Base-by-base conservation (phyloP, 345 rosid species). In the Pseudoturritis turrita region DNA sequence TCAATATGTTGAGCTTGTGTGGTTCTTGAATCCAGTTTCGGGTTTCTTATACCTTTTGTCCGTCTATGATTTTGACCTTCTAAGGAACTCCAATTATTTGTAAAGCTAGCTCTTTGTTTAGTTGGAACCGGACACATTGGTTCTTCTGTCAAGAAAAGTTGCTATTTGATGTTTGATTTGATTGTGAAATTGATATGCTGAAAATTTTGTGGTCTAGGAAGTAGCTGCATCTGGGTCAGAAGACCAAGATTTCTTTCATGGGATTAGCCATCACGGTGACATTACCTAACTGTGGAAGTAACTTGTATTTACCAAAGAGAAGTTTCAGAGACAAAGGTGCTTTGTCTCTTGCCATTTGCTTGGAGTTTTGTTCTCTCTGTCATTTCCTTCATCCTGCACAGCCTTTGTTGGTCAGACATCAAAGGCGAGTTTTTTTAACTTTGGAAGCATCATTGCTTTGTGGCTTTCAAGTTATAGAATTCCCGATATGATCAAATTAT, bases 181-280 rank as follows among this genome's bases (percentile, higher is more conserved):
- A 43, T 45, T 65, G 40, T 46, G 65, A 40, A 39, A 37, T 21
- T 55, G 75, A 76, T 62, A 8, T 55, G 44, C 37, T 70, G 40
- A 9, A 35, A 44, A 15, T 10, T 46, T 55, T 67, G 36, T 62
- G 65, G 54, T 69, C 13, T 37, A 76, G 75, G 79, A 55, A 47
- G 66, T 76, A 69, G 75, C 59, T 26, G 6, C 76, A 15, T 64
- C 25, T 64, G 62, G 53, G 65, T 76, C 71, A 49, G 55, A 23
- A 56, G 79, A 70, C 67, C 76, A 54, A 26, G 19, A 37, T 23
- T 39, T 61, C 15, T 28, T 56, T 44, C 75, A 49, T 56, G 81
- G 80, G 49, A 62, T 81, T 86, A 82, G 82, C 83, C 37, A 68
- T 80, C 46, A 31, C 77, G 10, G 60, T 61, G 67, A 43, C 75